Conservation (phyloP, 257 asterid species). For the Solanum ossicruentum region DNA sequence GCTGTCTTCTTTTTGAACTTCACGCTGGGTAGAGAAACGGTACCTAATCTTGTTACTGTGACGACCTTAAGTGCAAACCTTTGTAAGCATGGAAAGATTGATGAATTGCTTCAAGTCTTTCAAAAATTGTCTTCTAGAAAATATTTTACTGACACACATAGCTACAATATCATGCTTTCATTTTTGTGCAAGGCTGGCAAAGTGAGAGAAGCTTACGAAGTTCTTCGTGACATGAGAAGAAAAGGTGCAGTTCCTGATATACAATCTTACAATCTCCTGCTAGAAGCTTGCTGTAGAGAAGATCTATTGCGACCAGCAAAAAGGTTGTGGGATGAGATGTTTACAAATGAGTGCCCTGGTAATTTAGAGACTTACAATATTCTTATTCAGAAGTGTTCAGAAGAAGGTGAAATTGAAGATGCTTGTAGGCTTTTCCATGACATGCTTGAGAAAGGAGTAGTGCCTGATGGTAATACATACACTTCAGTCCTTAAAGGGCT, state of each 20-base stretch:
- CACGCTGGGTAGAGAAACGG: constrained; percentile 48
- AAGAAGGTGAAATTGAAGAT: constrained; percentile 53
- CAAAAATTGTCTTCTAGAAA: constrained; percentile 34
- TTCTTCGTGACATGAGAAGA: constrained; percentile 76
- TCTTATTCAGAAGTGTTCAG: constrained; percentile 41
- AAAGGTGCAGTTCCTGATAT: constrained; percentile 50
- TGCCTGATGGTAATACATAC: constrained; percentile 38
- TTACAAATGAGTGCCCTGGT: constrained; percentile 63
- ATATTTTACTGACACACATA: constrained; percentile 34
- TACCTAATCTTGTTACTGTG: constrained; percentile 50
- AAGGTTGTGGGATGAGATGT: constrained; percentile 94
- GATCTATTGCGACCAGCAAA: constrained; percentile 79
- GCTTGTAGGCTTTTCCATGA: constrained; percentile 56
- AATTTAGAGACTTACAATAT: constrained; percentile 46
- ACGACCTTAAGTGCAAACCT: constrained; percentile 54
- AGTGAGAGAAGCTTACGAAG: constrained; percentile 56
- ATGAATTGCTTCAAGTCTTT: constrained; percentile 48
- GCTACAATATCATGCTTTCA: constrained; percentile 58
- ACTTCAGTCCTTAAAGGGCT: constrained; percentile 51
- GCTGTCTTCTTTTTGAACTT: constrained; percentile 53
- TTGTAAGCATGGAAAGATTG: constrained; percentile 42
- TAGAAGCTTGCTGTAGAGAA: constrained; percentile 76
- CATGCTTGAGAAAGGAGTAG: constrained; percentile 54
- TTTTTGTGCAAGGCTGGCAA: constrained; percentile 57
- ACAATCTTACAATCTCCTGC: constrained; percentile 56